Evolutionary conservation across 257 asterid species (phyloP).

Genomic region (Ilex asprella): DNA sequence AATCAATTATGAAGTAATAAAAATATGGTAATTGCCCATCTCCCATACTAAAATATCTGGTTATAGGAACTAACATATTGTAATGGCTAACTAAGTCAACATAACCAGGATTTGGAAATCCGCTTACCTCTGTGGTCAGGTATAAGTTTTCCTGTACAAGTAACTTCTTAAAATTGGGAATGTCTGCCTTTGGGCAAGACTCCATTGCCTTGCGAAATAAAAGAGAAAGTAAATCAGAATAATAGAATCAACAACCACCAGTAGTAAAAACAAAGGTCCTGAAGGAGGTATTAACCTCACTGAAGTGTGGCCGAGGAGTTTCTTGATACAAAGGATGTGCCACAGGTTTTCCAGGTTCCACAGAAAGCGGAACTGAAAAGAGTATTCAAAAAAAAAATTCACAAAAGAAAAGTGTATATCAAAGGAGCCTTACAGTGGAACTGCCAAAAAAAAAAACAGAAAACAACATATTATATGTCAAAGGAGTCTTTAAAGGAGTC

Average conservation of each 20-base stretch:
- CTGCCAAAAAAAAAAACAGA: background rate
- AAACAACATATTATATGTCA: background rate
- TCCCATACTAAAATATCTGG: background rate
- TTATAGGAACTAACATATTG: background rate
- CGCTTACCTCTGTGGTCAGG: background rate
- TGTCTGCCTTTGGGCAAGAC: slow-evolving; percentile 23
- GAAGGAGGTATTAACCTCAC: slow-evolving; percentile 41
- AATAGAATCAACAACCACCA: background rate
- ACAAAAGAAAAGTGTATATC: background rate
- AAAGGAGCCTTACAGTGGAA: background rate
- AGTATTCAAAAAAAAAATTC: background rate
- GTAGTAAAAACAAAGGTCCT: slow-evolving; percentile 2
- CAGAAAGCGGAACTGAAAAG: slow-evolving; percentile 53
- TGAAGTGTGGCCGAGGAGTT: slow-evolving; percentile 55
- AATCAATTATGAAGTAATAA: background rate
- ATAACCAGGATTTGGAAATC: background rate
- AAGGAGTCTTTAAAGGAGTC: background rate
- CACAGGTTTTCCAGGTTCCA: slow-evolving; percentile 63
- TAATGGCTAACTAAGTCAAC: background rate
- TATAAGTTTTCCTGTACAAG: slow-evolving; percentile 1
- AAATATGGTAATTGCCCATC: background rate
- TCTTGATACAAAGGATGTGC: slow-evolving; percentile 72
- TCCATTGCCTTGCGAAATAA: slow-evolving; percentile 51
- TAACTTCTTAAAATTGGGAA: background rate
- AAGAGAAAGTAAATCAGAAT: slow-evolving; percentile 6